A percentile compares a stretch with the other conserved stretches of the same genome.
phyloP scores from a whole-genome alignment of 73 alveolate species.

The Diophrys appendiculata region DNA sequence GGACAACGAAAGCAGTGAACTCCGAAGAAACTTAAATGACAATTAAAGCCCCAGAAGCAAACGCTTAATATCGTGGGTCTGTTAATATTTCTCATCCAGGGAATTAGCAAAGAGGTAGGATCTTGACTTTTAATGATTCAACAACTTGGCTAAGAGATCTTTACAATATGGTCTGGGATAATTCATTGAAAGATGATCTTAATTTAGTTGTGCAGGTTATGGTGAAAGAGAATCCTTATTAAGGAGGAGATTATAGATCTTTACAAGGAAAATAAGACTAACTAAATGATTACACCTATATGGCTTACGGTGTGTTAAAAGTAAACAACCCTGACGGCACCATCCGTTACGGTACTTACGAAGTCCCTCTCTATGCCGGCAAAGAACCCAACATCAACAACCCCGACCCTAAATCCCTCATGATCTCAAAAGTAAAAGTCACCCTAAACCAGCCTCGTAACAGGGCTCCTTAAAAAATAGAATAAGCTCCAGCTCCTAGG shows the following conservation, averaged over 20 bases:
- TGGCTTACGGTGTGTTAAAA: conserved; percentile 30
- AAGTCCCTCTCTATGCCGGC: conserved; percentile 22
- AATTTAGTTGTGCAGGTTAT: conserved; percentile 27
- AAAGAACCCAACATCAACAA: background rate
- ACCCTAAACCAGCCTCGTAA: background rate
- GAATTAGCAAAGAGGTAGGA: conserved; percentile 16
- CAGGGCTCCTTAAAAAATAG: background rate
- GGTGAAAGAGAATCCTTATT: conserved; percentile 24
- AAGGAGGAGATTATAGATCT: conserved; percentile 11
- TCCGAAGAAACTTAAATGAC: conserved; percentile 43
- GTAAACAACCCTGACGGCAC: conserved; percentile 47
- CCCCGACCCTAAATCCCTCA: background rate
- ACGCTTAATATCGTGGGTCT: conserved; percentile 2
- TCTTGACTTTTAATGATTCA: conserved; percentile 44
- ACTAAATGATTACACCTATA: conserved; percentile 8
- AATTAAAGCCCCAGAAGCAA: conserved; percentile 34
- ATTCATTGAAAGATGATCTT: conserved; percentile 42
- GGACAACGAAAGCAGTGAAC: conserved; percentile 35
- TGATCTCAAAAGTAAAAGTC: background rate
- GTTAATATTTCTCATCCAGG: background rate
- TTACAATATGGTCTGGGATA: conserved; percentile 40
- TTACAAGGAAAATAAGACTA: background rate
- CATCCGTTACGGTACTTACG: conserved; percentile 28
- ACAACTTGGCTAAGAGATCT: conserved; percentile 39
- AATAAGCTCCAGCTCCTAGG: conserved; percentile 6